Evolutionary conservation across 441 rosid species (phyloP), one percentile per base, ranked within the genome.

Genomic region (Adansonia grandidieri): DNA sequence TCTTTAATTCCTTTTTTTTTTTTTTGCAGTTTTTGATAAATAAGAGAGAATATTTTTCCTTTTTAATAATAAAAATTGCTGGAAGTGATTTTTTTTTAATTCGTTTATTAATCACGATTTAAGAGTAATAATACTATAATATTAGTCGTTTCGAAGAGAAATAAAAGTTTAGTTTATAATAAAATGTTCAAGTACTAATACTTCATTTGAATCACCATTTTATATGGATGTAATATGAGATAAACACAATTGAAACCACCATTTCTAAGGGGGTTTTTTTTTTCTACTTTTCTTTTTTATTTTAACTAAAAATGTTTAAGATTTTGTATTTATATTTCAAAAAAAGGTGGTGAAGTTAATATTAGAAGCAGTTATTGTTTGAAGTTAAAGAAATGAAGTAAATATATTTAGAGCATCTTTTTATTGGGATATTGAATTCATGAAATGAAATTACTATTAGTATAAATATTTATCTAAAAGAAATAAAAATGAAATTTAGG

Each of bases 401-500:
- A 5, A 54, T 15, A 54, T n/a, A 28, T 54, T 54, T 8, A n/a
- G 50, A 54, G 9, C 20, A 5, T 54, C 2, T 0, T n/a, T 54
- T 54, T 45, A n/a, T n/a, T n/a, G 60, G 9, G 60, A 54, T 54
- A n/a, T 61, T 81, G 82, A 73, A 64, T 32, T 32, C 14, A 32
- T 6, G 44, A 28, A 28, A 63, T 11, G 28, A 7, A 19, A 5
- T 48, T 17, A 17, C 0, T 19, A 6, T 0, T 17, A 17, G 1
- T 56, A 2, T 56, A 56, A 7, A 56, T 56, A 42, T 20, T 19
- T 20, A 28, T 45, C n/a, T 76, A 79, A 54, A 82, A 56, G 68
- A 2, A 19, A 17, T 57, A 15, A 40, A 40, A 40, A 5, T 40
- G 44, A 40, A 40, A 40, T 40, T 28, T 28, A 28, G 32, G 32